phyloP scores from a whole-genome alignment of 306 rosid genomes.

The Macrotyloma uniflorum region DNA sequence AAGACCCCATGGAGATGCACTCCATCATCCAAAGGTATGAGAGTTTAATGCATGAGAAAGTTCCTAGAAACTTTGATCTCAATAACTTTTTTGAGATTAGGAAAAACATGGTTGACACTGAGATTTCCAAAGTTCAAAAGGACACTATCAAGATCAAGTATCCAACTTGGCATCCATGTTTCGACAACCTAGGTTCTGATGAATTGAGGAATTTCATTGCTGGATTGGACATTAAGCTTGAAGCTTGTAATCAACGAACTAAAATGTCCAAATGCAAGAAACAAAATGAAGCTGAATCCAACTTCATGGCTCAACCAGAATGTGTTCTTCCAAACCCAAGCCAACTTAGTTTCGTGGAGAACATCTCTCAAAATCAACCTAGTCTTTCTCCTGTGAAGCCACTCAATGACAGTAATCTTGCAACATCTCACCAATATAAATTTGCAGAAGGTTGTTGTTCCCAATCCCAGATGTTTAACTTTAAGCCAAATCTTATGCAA shows the following conservation, averaged over 20 bases:
- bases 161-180: slow-evolving; percentile 36
- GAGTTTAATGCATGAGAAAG: neutral
- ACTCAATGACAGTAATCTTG: neutral
- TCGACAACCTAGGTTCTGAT: slow-evolving; percentile 1
- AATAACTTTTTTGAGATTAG: slow-evolving; percentile 3
- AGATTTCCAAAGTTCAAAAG: slow-evolving; percentile 27
- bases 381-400: neutral
- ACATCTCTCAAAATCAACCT: neutral
- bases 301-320: neutral
- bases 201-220: neutral
- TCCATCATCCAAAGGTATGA: slow-evolving; percentile 2
- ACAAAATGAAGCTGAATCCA: slow-evolving; percentile 1
- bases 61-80: slow-evolving; percentile 4
- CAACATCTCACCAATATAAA: neutral
- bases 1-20: neutral
- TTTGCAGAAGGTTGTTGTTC: neutral
- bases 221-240: slow-evolving; percentile 32
- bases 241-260: slow-evolving; percentile 3
- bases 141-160: slow-evolving; percentile 4
- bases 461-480: neutral
- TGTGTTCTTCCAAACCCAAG: neutral
- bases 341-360: neutral
- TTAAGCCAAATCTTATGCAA: slow-evolving; percentile 1
- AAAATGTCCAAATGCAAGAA: neutral
- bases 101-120: slow-evolving; percentile 21